Conservation (phyloP, 148 eudicot genomes). For the Tetragonia tetragonoides region DNA sequence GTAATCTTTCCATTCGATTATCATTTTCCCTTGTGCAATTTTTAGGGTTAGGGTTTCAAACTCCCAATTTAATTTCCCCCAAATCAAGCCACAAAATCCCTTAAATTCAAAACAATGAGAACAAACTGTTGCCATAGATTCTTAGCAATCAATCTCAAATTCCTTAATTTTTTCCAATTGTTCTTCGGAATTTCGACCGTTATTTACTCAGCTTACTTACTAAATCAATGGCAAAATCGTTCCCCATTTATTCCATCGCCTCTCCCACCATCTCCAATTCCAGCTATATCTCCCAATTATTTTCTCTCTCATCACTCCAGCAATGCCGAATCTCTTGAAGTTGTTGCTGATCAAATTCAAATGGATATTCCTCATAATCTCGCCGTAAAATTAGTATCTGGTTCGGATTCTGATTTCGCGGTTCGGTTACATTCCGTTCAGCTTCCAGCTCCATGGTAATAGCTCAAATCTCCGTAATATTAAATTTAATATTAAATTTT, state of each 20-base stretch:
- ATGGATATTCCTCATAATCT: slow-evolving; percentile 16
- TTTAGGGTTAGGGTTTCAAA: slow-evolving; percentile 15
- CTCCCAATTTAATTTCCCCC: neutral
- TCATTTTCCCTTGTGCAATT: neutral
- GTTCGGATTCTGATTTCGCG: slow-evolving; percentile 10
- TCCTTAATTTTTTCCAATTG: slow-evolving; percentile 57
- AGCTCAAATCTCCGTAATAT: neutral
- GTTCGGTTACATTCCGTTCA: slow-evolving; percentile 17
- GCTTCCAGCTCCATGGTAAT: slow-evolving; percentile 72
- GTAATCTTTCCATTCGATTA: neutral
- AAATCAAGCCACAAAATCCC: neutral
- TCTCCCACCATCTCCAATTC: slow-evolving; percentile 35
- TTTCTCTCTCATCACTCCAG: neutral
- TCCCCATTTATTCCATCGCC: slow-evolving; percentile 29
- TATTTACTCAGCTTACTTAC: slow-evolving; percentile 56
- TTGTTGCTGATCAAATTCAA: slow-evolving; percentile 16
- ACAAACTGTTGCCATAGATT: slow-evolving; percentile 61
- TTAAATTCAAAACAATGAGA: slow-evolving; percentile 26
- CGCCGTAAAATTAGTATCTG: slow-evolving; percentile 20
- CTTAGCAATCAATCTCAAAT: slow-evolving; percentile 56
- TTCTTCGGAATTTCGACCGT: slow-evolving; percentile 55
- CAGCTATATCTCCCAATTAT: slow-evolving; percentile 26
- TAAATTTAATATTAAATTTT: neutral
- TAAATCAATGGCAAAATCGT: slow-evolving; percentile 55
- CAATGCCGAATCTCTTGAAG: slow-evolving; percentile 16